Evolutionary conservation across 1,284 basidiomycete species (phyloP).

Genomic region (Trichosporon sp.): DNA sequence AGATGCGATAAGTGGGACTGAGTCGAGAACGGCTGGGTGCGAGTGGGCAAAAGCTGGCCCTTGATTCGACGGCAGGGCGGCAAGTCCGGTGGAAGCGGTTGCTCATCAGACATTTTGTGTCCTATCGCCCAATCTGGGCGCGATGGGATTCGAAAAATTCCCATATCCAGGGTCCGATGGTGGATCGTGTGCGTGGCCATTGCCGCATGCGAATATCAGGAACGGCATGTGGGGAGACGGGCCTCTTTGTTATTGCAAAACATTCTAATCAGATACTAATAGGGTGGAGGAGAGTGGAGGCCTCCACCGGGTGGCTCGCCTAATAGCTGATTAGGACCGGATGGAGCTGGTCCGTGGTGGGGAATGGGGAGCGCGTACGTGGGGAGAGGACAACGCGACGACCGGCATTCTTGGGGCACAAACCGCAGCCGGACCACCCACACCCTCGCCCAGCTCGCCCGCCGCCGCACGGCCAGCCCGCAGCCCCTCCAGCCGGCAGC

Average conservation of each 20-base stretch:
- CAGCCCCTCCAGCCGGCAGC: neutral
- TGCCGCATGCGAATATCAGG: constrained; percentile 1
- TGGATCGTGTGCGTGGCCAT: constrained; percentile 7
- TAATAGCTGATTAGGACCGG: neutral
- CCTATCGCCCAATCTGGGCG: too few relatives aligned
- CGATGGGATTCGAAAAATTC: neutral
- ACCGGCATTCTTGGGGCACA: constrained; percentile 1
- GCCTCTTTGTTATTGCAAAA: neutral
- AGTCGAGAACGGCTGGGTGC: neutral
- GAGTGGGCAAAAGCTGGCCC: neutral
- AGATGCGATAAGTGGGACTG: neutral
- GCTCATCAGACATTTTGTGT: too few relatives aligned
- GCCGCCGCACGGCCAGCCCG: neutral
- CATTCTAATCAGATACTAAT: neutral
- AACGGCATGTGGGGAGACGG: neutral
- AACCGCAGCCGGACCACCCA: neutral
- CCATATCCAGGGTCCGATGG: neutral
- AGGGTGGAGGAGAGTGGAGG: neutral
- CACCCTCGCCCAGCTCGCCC: neutral
- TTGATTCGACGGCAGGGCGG: too few relatives aligned
- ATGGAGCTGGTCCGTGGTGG: neutral
- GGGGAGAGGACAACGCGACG: neutral
- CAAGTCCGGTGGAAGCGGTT: too few relatives aligned
- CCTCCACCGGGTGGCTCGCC: neutral
- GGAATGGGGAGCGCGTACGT: neutral